A percentile compares a stretch with the other conserved stretches of the same genome.
These are phyloP conservation scores for Comarum palustre DNA, from an alignment of 306 rosid species.

Conservation along the genomic window DNA sequence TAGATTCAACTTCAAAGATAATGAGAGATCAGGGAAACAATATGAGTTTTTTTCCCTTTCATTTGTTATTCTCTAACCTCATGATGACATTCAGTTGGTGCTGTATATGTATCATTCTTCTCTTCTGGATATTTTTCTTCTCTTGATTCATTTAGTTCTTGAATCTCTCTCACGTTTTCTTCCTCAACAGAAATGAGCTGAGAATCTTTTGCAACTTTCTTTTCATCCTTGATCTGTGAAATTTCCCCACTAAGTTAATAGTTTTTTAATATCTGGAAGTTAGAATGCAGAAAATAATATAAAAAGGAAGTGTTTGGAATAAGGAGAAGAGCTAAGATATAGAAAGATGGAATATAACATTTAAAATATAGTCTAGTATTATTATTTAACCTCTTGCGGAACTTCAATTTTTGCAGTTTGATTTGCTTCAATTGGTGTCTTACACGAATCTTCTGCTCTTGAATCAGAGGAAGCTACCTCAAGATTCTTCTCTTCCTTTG, in stretches of 20 bases:
- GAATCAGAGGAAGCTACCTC: constrained; percentile 13
- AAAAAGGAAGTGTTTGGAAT: neutral
- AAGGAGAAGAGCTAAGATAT: neutral
- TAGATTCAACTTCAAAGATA: neutral
- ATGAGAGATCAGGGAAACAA: neutral
- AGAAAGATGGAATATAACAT: neutral
- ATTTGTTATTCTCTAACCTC: constrained; percentile 9
- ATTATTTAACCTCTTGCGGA: constrained; percentile 28
- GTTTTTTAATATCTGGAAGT: neutral
- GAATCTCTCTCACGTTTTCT: constrained; percentile 12
- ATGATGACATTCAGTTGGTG: neutral
- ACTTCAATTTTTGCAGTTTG: constrained; percentile 2
- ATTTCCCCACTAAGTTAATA: neutral
- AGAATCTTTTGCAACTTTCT: constrained; percentile 9
- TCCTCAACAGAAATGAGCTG: constrained; percentile 6
- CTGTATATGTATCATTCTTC: constrained; percentile 8
- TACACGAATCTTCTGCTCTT: constrained; percentile 11
- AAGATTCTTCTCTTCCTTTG: constrained; percentile 16
- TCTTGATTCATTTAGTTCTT: constrained; percentile 11
- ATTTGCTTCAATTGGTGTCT: constrained; percentile 23
- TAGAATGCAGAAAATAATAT: neutral
- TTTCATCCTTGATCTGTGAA: constrained; percentile 24
- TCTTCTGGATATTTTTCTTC: constrained; percentile 2
- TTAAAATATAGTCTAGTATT: neutral
- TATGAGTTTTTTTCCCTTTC: neutral